These are phyloP conservation scores for Dacryopinax spathularia DNA, from an alignment of 768 basidiomycete genomes.

Conservation along the genomic window DNA sequence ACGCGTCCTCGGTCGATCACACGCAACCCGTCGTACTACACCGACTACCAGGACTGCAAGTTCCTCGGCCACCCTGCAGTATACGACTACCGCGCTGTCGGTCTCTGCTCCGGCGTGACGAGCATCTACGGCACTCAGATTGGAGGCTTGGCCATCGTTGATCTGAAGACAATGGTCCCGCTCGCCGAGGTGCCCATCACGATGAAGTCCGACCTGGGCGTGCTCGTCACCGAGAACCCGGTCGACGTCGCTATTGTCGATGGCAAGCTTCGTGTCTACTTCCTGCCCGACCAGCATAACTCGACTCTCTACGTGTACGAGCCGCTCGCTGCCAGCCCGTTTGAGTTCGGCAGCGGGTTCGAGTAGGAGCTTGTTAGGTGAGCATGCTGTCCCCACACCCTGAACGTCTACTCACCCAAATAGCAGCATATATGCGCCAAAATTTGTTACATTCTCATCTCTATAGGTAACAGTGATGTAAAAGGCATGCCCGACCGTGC, in stretches of 20 bases:
- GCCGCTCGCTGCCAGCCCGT: background rate
- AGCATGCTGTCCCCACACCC: background rate
- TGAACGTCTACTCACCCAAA: background rate
- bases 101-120: constrained; percentile 11
- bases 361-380: background rate
- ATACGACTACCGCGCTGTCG: background rate
- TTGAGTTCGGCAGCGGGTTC: constrained; percentile 1
- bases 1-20: constrained; percentile 1
- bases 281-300: constrained; percentile 7
- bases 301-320: constrained; percentile 7
- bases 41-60: constrained; percentile 13
- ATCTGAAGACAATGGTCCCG: constrained; percentile 10
- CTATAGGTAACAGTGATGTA: background rate
- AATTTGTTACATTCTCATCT: background rate
- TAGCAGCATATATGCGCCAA: constrained; percentile 2
- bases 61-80: constrained; percentile 9
- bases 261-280: constrained; percentile 5
- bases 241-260: constrained; percentile 6
- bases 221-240: constrained; percentile 5
- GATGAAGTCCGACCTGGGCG: constrained; percentile 6
- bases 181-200: constrained; percentile 6
- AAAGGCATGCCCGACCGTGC: background rate
- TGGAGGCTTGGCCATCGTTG: constrained; percentile 11
- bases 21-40: constrained; percentile 5
- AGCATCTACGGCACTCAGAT: constrained; percentile 5